Base-by-base conservation (phyloP, 768 basidiomycete species). In the Sporobolomyces roseus region DNA sequence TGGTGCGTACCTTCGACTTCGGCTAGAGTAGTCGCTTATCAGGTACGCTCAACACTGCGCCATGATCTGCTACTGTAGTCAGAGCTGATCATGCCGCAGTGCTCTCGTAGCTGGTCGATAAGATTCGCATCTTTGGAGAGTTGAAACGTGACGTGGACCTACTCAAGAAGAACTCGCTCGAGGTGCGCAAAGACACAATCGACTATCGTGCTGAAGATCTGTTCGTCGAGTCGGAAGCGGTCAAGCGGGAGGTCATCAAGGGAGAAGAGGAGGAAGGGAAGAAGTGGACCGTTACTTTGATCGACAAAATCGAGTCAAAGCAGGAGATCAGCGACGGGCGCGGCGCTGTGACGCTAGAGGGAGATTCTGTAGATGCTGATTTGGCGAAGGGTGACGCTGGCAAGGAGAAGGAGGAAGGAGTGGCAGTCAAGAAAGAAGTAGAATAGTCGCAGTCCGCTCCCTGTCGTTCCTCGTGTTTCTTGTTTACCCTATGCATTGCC, bases 1-100 rank as follows among this genome's bases (percentile, higher is more conserved):
- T 65, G 58, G 61, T 62, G 61, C 21, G 29, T 68, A 0, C 66
- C 66, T 8, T 68, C 66, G 16, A 63, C 61, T 8, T 68, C 66
- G 1, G 66, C 61, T 5, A 61, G 66, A 2, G 66, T 68, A 3
- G 66, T 62, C 0, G 48, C 46, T 0, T 68, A 68, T 25, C 66
- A 61, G 1, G 66, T 62, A 9, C 27, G 14, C 19, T 23, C 50
- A 7, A 27, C 27, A 4, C 14, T 52, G 4, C 23, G 30, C 35
- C 52, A 13, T 14, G 14, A 13, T 32, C 35, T 36, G 33, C 10
- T 55, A 19, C 9, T 41, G 38, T 41, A 9, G 38, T 9, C 17
- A 9, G 38, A 41, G n/a, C n/a, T n/a, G n/a, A n/a, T n/a, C 38
- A 41, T 41, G 9, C 17, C 10, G 9, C 38, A 17, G 9, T 41